Conservation (phyloP, 805 yeast genomes). For the Clavispora santaluciae region DNA sequence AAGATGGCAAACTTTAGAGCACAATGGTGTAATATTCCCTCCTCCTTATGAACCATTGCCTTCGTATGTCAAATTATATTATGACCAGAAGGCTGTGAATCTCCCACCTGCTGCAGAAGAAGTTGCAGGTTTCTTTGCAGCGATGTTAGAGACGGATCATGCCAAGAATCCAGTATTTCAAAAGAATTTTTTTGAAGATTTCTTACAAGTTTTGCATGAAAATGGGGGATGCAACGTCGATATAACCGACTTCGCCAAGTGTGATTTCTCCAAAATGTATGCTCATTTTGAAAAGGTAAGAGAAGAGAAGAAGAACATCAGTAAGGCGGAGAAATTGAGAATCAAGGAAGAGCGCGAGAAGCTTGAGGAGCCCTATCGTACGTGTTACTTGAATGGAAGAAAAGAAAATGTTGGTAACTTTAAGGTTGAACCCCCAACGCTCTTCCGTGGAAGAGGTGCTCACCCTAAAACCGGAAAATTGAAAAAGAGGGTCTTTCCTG, state of each 20-base stretch:
- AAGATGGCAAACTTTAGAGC: conserved; percentile 84
- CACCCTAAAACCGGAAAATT: conserved; percentile 94
- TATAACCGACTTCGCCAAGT: conserved; percentile 53
- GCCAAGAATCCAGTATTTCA: conserved; percentile 83
- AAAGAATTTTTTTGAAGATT: conserved; percentile 81
- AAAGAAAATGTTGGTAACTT: conserved; percentile 92
- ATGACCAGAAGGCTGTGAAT: conserved; percentile 70
- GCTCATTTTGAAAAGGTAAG: conserved; percentile 64
- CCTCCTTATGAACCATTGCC: conserved; percentile 90
- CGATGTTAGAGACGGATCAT: conserved; percentile 83
- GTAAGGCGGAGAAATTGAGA: conserved; percentile 70
- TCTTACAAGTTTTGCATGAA: conserved; percentile 61
- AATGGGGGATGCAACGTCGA: conserved; percentile 53
- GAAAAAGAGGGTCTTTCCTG: conserved; percentile 83
- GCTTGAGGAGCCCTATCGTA: conserved; percentile 74
- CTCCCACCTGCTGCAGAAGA: conserved; percentile 86
- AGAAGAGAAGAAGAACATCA: conserved; percentile 64
- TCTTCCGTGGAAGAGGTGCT: conserved; percentile 94
- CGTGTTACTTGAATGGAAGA: conserved; percentile 79
- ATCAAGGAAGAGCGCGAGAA: conserved; percentile 69
- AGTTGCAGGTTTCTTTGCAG: conserved; percentile 93
- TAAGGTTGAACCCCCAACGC: conserved; percentile 92
- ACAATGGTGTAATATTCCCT: conserved; percentile 89
- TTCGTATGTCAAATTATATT: conserved; percentile 62
- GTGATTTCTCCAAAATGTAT: conserved; percentile 75